Evolutionary conservation across 306 rosid species (phyloP).

Genomic region (Vicia faba): DNA sequence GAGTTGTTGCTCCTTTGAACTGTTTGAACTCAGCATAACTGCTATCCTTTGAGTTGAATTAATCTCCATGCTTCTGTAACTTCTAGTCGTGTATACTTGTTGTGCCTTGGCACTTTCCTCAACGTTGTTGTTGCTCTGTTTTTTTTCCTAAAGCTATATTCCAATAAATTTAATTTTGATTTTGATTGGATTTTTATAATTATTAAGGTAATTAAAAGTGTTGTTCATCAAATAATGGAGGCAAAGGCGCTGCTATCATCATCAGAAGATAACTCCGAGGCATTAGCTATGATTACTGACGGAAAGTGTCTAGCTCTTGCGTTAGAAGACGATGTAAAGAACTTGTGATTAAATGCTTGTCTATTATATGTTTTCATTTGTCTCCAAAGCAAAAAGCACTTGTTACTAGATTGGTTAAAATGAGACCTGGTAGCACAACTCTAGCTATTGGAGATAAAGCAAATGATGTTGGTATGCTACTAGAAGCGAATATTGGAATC

Average conservation of each 20-base stretch:
- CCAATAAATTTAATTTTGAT: not conserved
- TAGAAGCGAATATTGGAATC: slow-evolving; percentile 99
- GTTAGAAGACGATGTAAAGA: slow-evolving; percentile 75
- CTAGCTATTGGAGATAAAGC: slow-evolving; percentile 98
- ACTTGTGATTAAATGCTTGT: no score
- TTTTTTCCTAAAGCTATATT: not conserved
- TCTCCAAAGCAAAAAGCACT: no score
- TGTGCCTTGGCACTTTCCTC: no score
- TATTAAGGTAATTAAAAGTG: slow-evolving; percentile 73
- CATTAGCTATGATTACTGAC: slow-evolving; percentile 90
- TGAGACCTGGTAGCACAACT: slow-evolving; percentile 69
- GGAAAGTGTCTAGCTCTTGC: slow-evolving; percentile 89
- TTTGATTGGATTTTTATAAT: slow-evolving; percentile 38
- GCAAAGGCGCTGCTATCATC: slow-evolving; percentile 45
- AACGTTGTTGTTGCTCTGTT: no score
- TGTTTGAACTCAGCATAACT: no score
- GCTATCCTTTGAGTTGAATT: no score
- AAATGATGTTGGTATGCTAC: slow-evolving; percentile 98
- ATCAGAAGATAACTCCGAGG: slow-evolving; percentile 50
- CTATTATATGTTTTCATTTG: no score
- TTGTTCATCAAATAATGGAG: slow-evolving; percentile 60
- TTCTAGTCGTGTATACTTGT: no score
- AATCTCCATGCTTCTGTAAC: no score
- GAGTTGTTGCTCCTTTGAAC: no score
- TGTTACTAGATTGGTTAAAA: no score